Conservation (phyloP, 2,329 filamentous ascomycete genomes). For the Arthrinium puccinioides region DNA sequence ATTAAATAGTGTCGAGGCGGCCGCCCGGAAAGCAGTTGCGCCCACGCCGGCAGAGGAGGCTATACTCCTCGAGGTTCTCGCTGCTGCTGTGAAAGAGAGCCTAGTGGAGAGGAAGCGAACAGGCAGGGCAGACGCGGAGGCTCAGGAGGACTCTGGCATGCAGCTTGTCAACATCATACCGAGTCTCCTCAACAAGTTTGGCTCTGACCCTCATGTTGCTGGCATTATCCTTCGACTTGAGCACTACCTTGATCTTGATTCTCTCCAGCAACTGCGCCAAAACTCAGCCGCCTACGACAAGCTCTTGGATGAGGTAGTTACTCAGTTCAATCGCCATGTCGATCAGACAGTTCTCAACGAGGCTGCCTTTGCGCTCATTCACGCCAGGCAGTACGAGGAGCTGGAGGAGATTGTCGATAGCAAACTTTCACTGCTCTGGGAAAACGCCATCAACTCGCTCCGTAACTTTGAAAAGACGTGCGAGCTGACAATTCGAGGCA, state of each 20-base stretch:
- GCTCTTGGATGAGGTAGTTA: constrained; percentile 83
- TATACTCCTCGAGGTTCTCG: constrained; percentile 80
- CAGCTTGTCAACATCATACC: constrained; percentile 75
- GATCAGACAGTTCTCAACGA: constrained; percentile 80
- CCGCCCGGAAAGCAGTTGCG: constrained; percentile 65
- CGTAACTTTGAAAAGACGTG: constrained; percentile 63
- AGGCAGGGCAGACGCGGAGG: constrained; percentile 57
- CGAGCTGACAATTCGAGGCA: constrained; percentile 64
- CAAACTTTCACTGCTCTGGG: constrained; percentile 79
- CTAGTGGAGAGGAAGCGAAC: constrained; percentile 56
- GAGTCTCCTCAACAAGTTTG: constrained; percentile 83
- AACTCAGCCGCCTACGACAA: constrained; percentile 74
- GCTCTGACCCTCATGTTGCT: constrained; percentile 79
- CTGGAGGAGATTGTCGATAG: constrained; percentile 77
- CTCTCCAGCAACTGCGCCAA: constrained; percentile 83
- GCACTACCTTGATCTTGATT: constrained; percentile 76
- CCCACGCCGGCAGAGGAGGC: constrained; percentile 72
- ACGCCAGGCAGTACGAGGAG: constrained; percentile 81
- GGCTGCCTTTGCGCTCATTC: constrained; percentile 73
- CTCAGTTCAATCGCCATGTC: constrained; percentile 89
- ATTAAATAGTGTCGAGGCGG: constrained; percentile 50
- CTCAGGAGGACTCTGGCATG: constrained; percentile 71
- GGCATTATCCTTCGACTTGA: constrained; percentile 80
- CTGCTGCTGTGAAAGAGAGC: constrained; percentile 70
- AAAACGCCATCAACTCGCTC: constrained; percentile 69